Base-by-base conservation (phyloP, 163 green algal genomes). In the Scenedesmus sp. region DNA sequence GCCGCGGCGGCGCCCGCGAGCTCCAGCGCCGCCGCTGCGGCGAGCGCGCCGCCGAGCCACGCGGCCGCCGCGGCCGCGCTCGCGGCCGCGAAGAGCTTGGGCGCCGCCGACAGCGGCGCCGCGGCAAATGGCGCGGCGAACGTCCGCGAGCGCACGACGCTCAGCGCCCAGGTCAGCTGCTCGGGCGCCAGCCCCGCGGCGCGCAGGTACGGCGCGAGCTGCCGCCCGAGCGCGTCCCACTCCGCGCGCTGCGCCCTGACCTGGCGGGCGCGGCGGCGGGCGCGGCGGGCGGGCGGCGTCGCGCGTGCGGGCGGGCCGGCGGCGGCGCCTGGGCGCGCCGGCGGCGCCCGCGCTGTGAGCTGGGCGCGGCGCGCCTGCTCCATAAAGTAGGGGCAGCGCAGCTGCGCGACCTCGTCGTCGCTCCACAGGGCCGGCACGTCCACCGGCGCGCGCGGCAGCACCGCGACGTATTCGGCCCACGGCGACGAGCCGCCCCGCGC, bases 101-200 rank as follows among this genome's bases (percentile, higher is more conserved):
- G 57, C 18, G 42, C 34, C 18, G 22, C 36, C n/a, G 70, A 78
- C 34, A 78, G 56, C 2, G 70, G 70, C 34, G 54, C 54, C 28
- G 70, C 34, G 2, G 58, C 28, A 17, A 70, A 79, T 44, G 71
- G 71, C 17, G 71, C 71, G 20, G 71, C 71, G 71, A 80, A 80
- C 0, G 71, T 50, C 24, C 71, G 24, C 44, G 53, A 70, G 58
- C 71, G 71, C 28, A 50, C 24, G 4, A 80, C 17, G 7, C 39
- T 64, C 3, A 80, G 58, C 9, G 71, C 71, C 71, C 58, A 80
- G 1, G 53, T 20, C 31, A 80, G 51, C 58, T 63, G 28, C 11
- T 53, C 22, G 22, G 22, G 18, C 3, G n/a, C 44, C 22, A 80
- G 50, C 26, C 56, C 26, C 29, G 36, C 56, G 28, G 58, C 7